Conservation (phyloP, 805 yeast species). For the Ogataea nakhonphanomensis region DNA sequence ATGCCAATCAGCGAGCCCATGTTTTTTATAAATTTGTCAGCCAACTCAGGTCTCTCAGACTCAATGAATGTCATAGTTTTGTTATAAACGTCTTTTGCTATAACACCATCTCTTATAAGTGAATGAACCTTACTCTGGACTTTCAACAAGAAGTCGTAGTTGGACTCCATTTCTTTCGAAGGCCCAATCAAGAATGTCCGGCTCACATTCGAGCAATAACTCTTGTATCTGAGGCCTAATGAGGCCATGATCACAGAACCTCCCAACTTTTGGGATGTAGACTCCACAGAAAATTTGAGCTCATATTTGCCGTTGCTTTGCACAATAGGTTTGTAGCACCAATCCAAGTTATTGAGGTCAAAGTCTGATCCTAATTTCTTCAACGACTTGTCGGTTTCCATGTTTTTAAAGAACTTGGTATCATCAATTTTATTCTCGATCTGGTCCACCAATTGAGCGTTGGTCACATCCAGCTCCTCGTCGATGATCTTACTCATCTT, state of each 20-base stretch:
- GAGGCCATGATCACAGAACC: constrained; percentile 80
- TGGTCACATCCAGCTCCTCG: constrained; percentile 75
- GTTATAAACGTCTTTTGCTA: constrained; percentile 63
- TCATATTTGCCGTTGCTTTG: constrained; percentile 88
- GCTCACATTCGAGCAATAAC: constrained; percentile 83
- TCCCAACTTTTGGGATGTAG: constrained; percentile 62
- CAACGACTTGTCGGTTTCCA: constrained; percentile 42
- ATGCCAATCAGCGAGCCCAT: constrained; percentile 88
- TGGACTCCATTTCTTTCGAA: constrained; percentile 67
- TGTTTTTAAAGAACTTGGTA: constrained; percentile 56
- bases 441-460: constrained; percentile 67
- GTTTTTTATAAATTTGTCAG: constrained; percentile 63
- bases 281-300: constrained; percentile 76
- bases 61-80: constrained; percentile 60
- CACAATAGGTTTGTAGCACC: constrained; percentile 90
- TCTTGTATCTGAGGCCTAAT: constrained; percentile 80
- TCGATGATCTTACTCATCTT: constrained; percentile 86
- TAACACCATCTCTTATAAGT: constrained; percentile 62
- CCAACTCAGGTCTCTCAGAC: constrained; percentile 63
- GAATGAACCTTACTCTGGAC: constrained; percentile 65
- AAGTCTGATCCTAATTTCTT: constrained; percentile 65
- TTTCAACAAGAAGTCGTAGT: constrained; percentile 71
- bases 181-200: constrained; percentile 92
- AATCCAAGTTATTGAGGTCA: constrained; percentile 74
- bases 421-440: constrained; percentile 83